Evolutionary conservation across 305 asterid genomes (phyloP).

Genomic region (Plantago coronopus): DNA sequence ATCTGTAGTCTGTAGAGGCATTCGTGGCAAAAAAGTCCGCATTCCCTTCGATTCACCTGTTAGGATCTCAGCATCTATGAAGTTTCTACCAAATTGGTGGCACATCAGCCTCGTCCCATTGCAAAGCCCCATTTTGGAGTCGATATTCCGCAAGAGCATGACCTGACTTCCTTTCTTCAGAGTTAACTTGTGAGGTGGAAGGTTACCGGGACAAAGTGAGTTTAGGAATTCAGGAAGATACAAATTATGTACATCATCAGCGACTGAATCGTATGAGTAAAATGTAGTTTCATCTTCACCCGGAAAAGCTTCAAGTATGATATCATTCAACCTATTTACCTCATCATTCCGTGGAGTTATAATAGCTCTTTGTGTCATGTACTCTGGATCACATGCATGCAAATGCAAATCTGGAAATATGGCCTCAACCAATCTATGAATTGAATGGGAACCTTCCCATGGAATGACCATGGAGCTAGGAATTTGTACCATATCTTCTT

Average conservation of each 20-base stretch:
- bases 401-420: not conserved
- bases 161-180: not conserved
- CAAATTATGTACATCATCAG: not conserved
- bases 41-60: too few species aligned
- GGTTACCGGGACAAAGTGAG: not conserved
- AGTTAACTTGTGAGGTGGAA: not conserved
- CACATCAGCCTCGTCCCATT: not conserved
- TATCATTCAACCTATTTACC: not conserved
- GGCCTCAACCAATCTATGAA: not conserved
- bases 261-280: not conserved
- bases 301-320: not conserved
- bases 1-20: too few species aligned
- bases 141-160: conserved; percentile 6
- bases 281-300: not conserved
- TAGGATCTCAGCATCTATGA: too few species aligned
- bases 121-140: not conserved
- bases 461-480: not conserved
- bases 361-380: not conserved
- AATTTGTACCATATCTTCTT: not conserved
- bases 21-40: too few species aligned
- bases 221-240: not conserved
- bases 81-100: not conserved
- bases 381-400: not conserved
- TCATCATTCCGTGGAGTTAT: conserved; percentile 4
- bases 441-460: not conserved